phyloP scores from a whole-genome alignment of 805 yeast genomes.

The Lipomyces mesembrius region DNA sequence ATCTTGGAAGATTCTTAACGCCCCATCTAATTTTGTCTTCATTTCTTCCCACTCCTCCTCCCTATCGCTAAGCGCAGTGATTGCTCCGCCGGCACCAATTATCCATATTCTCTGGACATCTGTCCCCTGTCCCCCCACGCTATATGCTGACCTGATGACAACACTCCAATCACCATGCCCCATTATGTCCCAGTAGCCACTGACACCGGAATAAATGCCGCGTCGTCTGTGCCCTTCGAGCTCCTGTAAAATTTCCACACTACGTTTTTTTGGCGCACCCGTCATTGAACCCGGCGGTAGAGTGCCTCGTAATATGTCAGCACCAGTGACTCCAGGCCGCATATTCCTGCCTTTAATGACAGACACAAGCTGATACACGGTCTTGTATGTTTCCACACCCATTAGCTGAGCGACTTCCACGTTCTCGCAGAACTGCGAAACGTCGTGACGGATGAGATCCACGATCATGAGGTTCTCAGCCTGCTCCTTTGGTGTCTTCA shows the following conservation, averaged over 20 bases:
- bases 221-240: constrained; percentile 59
- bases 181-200: constrained; percentile 91
- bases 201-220: constrained; percentile 92
- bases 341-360: constrained; percentile 73
- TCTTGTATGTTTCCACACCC: constrained; percentile 89
- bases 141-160: constrained; percentile 80
- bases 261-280: constrained; percentile 95
- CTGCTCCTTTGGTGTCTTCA: constrained; percentile 64
- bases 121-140: constrained; percentile 57
- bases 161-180: constrained; percentile 96
- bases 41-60: constrained; percentile 92
- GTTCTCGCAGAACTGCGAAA: constrained; percentile 64
- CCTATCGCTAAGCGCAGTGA: constrained; percentile 83
- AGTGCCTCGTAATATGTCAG: constrained; percentile 76
- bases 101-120: constrained; percentile 60
- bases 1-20: constrained; percentile 65
- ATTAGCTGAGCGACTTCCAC: constrained; percentile 80
- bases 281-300: constrained; percentile 99
- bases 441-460: constrained; percentile 90
- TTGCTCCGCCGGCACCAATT: constrained; percentile 98
- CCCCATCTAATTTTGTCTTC: constrained; percentile 78
- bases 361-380: constrained; percentile 90
- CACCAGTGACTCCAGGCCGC: constrained; percentile 57
- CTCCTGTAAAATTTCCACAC: constrained; percentile 76
- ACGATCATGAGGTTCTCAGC: constrained; percentile 98